These are phyloP conservation scores for Ilyonectria destructans DNA, from an alignment of 2,329 filamentous ascomycete species.

Conservation along the genomic window DNA sequence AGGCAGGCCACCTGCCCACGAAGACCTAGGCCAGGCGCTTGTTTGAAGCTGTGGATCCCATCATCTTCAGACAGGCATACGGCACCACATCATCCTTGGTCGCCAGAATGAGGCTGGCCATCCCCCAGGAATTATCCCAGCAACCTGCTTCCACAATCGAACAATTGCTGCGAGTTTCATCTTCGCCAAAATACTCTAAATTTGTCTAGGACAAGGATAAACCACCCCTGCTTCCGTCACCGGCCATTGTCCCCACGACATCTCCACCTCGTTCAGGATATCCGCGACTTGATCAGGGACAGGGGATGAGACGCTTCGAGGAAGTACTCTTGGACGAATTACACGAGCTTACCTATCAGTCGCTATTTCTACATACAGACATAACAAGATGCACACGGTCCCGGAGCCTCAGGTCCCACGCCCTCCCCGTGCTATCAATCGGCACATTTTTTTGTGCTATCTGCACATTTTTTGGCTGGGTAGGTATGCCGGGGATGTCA, in stretches of 20 bases:
- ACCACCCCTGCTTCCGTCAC: conserved; percentile 5
- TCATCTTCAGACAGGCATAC: background rate
- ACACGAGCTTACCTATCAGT: background rate
- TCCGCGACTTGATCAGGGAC: background rate
- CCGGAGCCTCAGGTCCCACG: background rate
- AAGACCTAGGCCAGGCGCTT: background rate
- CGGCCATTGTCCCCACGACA: conserved; percentile 5
- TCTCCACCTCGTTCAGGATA: conserved; percentile 3
- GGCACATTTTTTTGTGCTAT: background rate
- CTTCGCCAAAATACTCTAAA: conserved; percentile 7
- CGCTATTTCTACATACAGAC: background rate
- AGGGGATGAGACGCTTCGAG: background rate
- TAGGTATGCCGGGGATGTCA: background rate
- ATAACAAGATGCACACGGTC: background rate
- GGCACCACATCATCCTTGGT: background rate
- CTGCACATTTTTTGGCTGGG: background rate
- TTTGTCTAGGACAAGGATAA: background rate
- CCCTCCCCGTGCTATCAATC: background rate
- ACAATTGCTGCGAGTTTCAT: conserved; percentile 6
- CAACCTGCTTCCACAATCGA: background rate
- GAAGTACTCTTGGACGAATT: background rate
- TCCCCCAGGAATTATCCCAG: background rate
- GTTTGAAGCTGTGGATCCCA: background rate
- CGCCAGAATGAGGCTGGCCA: background rate
- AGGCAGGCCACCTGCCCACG: background rate